Evolutionary conservation across 177 flowering plant genomes (phyloP).

Genomic region (Vitis hybrid): DNA sequence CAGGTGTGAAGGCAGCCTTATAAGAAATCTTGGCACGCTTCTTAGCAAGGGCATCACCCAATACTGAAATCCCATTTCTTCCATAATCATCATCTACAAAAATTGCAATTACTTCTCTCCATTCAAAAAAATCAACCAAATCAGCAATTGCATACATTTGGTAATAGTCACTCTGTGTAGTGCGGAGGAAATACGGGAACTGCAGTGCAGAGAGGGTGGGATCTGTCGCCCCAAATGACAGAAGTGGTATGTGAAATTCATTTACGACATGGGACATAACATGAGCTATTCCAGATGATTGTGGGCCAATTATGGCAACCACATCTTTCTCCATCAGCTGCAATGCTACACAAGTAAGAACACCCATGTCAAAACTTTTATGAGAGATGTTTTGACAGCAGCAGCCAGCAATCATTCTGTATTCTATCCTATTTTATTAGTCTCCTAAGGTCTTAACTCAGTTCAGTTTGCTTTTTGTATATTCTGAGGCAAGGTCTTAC

Average conservation of each 20-base stretch:
- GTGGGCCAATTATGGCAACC: constrained; percentile 79
- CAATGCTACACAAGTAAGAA: constrained; percentile 52
- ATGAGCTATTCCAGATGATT: constrained; percentile 85
- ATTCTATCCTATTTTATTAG: not conserved
- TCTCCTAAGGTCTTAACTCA: too few species aligned
- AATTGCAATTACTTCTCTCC: constrained; percentile 84
- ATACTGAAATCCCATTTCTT: constrained; percentile 66
- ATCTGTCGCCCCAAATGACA: constrained; percentile 85
- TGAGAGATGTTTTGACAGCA: too few species aligned
- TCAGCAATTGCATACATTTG: constrained; percentile 86
- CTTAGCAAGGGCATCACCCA: constrained; percentile 75
- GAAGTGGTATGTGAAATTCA: constrained; percentile 82
- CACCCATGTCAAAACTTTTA: constrained; percentile 8
- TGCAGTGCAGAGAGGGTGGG: constrained; percentile 80
- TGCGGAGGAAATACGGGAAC: constrained; percentile 70
- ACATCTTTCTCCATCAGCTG: constrained; percentile 73
- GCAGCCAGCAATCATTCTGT: not conserved
- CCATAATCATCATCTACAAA: constrained; percentile 88
- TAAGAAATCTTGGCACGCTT: constrained; percentile 70
- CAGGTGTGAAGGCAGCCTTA: constrained; percentile 68
- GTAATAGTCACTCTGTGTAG: constrained; percentile 69
- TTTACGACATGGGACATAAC: constrained; percentile 76
- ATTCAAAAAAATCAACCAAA: constrained; percentile 55
- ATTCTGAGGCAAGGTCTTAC: too few species aligned
- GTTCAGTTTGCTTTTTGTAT: too few species aligned